Percentiles rank a stretch among this genome's conserved stretches.
These are phyloP conservation scores for Fusarium austroafricanum DNA, from an alignment of 2,329 filamentous ascomycete genomes.

Conservation along the genomic window DNA sequence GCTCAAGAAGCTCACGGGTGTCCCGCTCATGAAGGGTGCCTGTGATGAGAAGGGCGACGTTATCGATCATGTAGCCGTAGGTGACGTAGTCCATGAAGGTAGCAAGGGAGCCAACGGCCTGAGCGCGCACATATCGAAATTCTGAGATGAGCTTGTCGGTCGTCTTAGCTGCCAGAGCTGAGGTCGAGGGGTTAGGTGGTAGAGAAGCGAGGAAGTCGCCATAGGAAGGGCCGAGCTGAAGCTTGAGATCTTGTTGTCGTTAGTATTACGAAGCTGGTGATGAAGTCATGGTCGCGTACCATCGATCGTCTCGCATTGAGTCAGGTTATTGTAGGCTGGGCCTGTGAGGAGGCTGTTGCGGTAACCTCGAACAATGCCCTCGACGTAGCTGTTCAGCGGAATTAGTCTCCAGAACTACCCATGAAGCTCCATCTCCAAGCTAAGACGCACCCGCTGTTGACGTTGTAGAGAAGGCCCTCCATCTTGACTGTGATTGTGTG, in stretches of 20 bases:
- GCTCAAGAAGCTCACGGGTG: slow-evolving; percentile 91
- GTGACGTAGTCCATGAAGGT: slow-evolving; percentile 99
- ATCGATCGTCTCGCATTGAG: slow-evolving; percentile 97
- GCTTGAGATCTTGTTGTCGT: slow-evolving; percentile 82
- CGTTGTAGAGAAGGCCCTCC: slow-evolving; percentile 96
- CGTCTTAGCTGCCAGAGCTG: slow-evolving; percentile 91
- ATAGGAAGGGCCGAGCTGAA: slow-evolving; percentile 95
- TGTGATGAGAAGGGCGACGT: slow-evolving; percentile 96
- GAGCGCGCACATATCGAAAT: slow-evolving; percentile 95
- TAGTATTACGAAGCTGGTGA: slow-evolving; percentile 14
- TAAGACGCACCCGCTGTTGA: slow-evolving; percentile 82
- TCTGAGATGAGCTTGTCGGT: slow-evolving; percentile 98
- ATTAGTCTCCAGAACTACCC: slow-evolving; percentile 48
- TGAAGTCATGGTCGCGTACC: slow-evolving; percentile 65
- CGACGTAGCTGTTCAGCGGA: slow-evolving; percentile 77
- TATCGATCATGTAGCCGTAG: slow-evolving; percentile 99
- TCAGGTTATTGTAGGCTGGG: slow-evolving; percentile 94
- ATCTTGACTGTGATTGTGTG: slow-evolving; percentile 60
- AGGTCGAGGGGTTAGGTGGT: slow-evolving; percentile 96
- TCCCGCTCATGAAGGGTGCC: slow-evolving; percentile 97
- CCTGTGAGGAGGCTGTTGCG: slow-evolving; percentile 91
- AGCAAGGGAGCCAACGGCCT: slow-evolving; percentile 88
- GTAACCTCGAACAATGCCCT: slow-evolving; percentile 97
- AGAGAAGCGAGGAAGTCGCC: slow-evolving; percentile 96
- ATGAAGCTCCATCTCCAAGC: slow-evolving; percentile 20